Evolutionary conservation across 2,329 filamentous ascomycete genomes (phyloP).

Genomic region (Herpotrichia juniperi): DNA sequence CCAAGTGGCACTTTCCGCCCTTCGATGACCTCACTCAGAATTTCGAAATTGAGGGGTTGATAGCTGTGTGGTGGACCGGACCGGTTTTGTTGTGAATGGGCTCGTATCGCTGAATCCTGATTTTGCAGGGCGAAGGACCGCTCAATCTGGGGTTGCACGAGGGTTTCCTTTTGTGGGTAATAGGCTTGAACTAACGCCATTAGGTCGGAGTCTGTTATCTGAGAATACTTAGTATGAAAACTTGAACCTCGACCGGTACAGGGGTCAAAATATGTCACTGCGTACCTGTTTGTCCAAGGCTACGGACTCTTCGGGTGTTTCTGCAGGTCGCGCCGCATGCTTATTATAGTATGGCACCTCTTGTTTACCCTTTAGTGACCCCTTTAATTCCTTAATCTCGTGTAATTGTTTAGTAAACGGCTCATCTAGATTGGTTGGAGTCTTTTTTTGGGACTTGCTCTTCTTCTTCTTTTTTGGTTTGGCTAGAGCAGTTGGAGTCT

Average conservation of each 20-base stretch:
- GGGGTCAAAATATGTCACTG: not conserved
- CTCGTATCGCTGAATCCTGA: no score
- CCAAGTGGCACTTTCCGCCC: not conserved
- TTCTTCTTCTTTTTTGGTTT: conserved; percentile 7
- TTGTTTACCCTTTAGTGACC: not conserved
- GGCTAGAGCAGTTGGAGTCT: conserved; percentile 11
- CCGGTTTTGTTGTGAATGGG: not conserved
- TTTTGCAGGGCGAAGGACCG: no score
- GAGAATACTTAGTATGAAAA: not conserved
- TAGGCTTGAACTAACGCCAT: not conserved
- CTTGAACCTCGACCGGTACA: not conserved
- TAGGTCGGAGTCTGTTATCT: not conserved
- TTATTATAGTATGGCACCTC: not conserved
- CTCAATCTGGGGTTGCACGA: no score
- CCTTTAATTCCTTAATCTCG: not conserved
- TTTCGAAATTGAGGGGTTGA: not conserved
- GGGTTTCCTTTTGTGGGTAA: not conserved
- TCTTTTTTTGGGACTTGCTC: not conserved
- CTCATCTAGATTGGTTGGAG: not conserved
- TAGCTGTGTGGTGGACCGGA: not conserved
- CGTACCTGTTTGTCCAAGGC: not conserved
- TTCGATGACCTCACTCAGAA: not conserved
- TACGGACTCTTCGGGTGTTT: not conserved
- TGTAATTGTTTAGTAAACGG: not conserved
- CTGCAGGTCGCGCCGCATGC: not conserved